Base-by-base conservation (phyloP, 768 basidiomycete genomes). In the Udeniomyces megalosporus region DNA sequence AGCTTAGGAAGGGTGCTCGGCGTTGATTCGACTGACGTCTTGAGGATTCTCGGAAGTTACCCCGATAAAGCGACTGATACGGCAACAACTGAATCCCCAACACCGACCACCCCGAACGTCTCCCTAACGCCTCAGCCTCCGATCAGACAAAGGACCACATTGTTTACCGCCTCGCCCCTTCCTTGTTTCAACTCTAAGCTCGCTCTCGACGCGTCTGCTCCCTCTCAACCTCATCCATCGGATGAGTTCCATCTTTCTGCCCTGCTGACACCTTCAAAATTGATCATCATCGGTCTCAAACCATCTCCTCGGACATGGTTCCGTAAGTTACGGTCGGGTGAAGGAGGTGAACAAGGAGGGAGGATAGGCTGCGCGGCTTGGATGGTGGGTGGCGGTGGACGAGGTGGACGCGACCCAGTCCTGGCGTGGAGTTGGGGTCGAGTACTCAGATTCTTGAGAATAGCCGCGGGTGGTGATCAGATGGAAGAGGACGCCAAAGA, bases 1-100 rank as follows among this genome's bases (percentile, higher is more conserved):
- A 87, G 85, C 59, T 76, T 99, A 4, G 90, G 95, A 29, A 92
- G 88, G 72, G 84, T 97, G 12, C 78, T 97, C 15, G 95, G 95
- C 67, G 84, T 99, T 6, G 92, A 96, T 50, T 91, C 92, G 14
- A 83, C 87, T 17, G 95, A 99, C 71, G 88, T 88, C 35, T 79
- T 97, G 49, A 84, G 95, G 20, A 88, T 99, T 57, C 78, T 97
- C 2, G 95, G 95, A 1, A 87, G 85, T 69, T 93, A 96, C 69
- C 86, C 87, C 3, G 80, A 83, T 14, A 59, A 67, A 1, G 47
- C n/a, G n/a, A n/a, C n/a, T n/a, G n/a, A n/a, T n/a, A n/a, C n/a
- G n/a, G n/a, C n/a, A n/a, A n/a, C 70, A 28, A 71, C 74, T 24
- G 74, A 24, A 17, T 3, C 54, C 22, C 20, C 48, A 10, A 10